Conservation (phyloP, 495 filamentous ascomycete species). For the Podospora conica region DNA sequence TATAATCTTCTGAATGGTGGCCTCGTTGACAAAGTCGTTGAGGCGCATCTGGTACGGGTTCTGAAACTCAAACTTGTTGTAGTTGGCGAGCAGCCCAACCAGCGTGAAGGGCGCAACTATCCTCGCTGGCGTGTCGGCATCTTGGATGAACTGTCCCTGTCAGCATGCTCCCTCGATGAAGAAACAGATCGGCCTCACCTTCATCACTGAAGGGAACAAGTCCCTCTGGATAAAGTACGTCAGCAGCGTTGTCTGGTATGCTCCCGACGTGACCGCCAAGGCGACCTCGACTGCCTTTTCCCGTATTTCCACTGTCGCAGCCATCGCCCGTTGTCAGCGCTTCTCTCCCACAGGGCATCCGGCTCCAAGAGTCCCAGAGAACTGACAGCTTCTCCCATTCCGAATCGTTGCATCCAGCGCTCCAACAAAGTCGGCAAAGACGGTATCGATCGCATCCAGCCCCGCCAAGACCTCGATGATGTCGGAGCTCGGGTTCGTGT, state of each 20-base stretch:
- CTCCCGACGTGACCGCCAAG: slow-evolving; percentile 79
- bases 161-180: neutral
- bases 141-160: slow-evolving; percentile 68
- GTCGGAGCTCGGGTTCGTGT: slow-evolving; percentile 93
- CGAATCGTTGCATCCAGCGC: slow-evolving; percentile 75
- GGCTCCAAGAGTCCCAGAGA: neutral
- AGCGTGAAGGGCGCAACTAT: slow-evolving; percentile 73
- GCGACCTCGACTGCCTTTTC: slow-evolving; percentile 76
- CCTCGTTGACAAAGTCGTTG: slow-evolving; percentile 96
- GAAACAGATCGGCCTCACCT: slow-evolving; percentile 46
- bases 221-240: slow-evolving; percentile 95
- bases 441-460: slow-evolving; percentile 74
- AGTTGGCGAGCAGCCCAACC: slow-evolving; percentile 87
- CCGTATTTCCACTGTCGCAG: slow-evolving; percentile 56
- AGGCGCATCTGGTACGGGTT: slow-evolving; percentile 92
- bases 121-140: slow-evolving; percentile 56
- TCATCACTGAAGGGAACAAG: slow-evolving; percentile 90
- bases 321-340: slow-evolving; percentile 1
- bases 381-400: slow-evolving; percentile 65
- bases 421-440: slow-evolving; percentile 83
- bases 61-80: slow-evolving; percentile 98
- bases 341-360: neutral
- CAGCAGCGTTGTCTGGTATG: slow-evolving; percentile 86
- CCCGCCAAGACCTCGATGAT: slow-evolving; percentile 86
- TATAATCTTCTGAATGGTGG: slow-evolving; percentile 75